phyloP scores from a whole-genome alignment of 352 stramenopile genomes.

The Peronospora destructor region DNA sequence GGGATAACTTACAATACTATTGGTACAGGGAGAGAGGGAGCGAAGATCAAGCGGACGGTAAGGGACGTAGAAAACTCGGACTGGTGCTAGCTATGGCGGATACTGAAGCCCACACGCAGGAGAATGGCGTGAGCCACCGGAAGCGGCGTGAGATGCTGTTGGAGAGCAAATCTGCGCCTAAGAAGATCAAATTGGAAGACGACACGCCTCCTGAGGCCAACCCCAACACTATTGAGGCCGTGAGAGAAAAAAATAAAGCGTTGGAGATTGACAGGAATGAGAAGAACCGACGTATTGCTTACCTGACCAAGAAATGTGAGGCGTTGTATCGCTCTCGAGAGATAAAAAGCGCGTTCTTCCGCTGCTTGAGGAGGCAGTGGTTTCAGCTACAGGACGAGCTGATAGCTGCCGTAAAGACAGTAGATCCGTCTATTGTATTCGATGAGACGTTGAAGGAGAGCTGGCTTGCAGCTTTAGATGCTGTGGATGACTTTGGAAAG shows the following conservation, averaged over 20 bases:
- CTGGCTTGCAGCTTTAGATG: conserved; percentile 31
- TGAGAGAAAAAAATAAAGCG: conserved; percentile 67
- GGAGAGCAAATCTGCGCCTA: conserved; percentile 22
- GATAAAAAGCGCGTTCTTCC: conserved; percentile 42
- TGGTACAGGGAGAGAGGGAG: conserved; percentile 8
- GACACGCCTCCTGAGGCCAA: conserved; percentile 59
- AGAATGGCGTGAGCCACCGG: conserved; percentile 30
- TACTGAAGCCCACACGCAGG: conserved; percentile 13
- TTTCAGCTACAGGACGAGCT: conserved; percentile 62
- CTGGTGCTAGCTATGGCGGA: conserved; percentile 24
- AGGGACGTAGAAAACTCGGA: conserved; percentile 6
- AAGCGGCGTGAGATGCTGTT: conserved; percentile 36
- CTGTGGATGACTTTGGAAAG: conserved; percentile 41
- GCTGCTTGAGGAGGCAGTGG: conserved; percentile 57
- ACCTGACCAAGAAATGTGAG: conserved; percentile 61
- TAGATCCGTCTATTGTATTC: conserved; percentile 14
- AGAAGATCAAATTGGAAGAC: conserved; percentile 68
- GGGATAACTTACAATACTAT: conserved; percentile 14
- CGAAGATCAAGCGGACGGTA: conserved; percentile 23
- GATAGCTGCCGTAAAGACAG: conserved; percentile 18
- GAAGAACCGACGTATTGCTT: conserved; percentile 76
- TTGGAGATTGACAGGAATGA: conserved; percentile 70
- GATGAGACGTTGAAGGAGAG: conserved; percentile 18
- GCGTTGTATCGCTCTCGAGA: conserved; percentile 50
- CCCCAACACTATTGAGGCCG: conserved; percentile 65